These are phyloP conservation scores for Rosellinia necatrix DNA, from an alignment of 2,329 filamentous ascomycete species.

Conservation along the genomic window DNA sequence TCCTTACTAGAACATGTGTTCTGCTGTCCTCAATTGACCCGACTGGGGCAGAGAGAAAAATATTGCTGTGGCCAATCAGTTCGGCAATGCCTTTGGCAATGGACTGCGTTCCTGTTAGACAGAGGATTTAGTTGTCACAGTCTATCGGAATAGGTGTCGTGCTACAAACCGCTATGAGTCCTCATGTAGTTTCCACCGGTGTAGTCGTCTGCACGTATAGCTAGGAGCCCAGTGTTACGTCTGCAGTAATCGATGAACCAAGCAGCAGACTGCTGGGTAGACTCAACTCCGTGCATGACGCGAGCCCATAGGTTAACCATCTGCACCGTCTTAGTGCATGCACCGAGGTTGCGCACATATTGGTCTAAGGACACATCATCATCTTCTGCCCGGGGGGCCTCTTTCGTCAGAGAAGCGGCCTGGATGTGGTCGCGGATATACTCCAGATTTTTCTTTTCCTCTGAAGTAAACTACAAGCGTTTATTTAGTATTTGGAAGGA, in stretches of 20 bases:
- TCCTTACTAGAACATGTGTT: conserved; percentile 32
- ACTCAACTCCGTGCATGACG: conserved; percentile 41
- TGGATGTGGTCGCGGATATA: too few species aligned
- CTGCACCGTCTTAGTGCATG: conserved; percentile 6
- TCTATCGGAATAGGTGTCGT: too few species aligned
- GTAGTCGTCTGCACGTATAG: conserved; percentile 53
- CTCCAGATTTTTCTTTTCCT: too few species aligned
- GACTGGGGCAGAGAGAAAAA: conserved; percentile 42
- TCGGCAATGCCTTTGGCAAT: conserved; percentile 46
- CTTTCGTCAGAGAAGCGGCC: too few species aligned
- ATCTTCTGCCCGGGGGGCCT: not conserved
- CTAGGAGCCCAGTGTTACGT: conserved; percentile 54
- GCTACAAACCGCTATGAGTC: too few species aligned
- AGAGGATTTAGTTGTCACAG: too few species aligned
- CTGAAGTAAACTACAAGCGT: too few species aligned
- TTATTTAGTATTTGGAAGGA: too few species aligned
- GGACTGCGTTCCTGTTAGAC: conserved; percentile 53
- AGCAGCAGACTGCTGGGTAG: conserved; percentile 53
- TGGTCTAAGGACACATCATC: conserved; percentile 8
- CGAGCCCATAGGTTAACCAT: conserved; percentile 33
- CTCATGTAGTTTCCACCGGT: conserved; percentile 59
- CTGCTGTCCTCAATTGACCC: conserved; percentile 37
- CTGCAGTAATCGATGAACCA: conserved; percentile 62
- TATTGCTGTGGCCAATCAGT: conserved; percentile 36
- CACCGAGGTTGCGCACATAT: conserved; percentile 28